These are phyloP conservation scores for Aspergillus sp. DNA, from an alignment of 2,329 filamentous ascomycete genomes.

Conservation along the genomic window DNA sequence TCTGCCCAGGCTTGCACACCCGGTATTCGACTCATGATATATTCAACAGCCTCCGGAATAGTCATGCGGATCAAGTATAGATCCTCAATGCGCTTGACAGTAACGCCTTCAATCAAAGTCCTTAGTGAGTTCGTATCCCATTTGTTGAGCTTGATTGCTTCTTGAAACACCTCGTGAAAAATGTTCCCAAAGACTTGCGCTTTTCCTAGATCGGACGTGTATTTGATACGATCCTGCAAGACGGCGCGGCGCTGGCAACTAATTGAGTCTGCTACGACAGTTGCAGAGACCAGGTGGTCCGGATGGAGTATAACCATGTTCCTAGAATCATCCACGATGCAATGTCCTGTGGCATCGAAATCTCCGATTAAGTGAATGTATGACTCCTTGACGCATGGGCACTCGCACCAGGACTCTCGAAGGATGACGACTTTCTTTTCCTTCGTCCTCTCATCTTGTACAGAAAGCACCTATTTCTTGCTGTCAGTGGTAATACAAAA, in stretches of 20 bases:
- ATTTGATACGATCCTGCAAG: slow-evolving; percentile 91
- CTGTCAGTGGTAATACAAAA: slow-evolving; percentile 22
- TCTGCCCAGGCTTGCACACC: slow-evolving; percentile 82
- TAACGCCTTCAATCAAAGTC: slow-evolving; percentile 65
- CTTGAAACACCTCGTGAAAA: slow-evolving; percentile 93
- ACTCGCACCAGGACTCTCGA: slow-evolving; percentile 84
- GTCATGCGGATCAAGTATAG: slow-evolving; percentile 84
- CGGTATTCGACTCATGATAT: slow-evolving; percentile 79
- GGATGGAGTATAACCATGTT: slow-evolving; percentile 92
- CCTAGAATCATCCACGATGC: slow-evolving; percentile 78
- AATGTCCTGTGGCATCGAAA: slow-evolving; percentile 70
- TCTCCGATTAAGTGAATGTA: slow-evolving; percentile 85
- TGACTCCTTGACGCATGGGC: slow-evolving; percentile 70
- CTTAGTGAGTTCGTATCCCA: slow-evolving; percentile 74
- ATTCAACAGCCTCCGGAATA: slow-evolving; percentile 70
- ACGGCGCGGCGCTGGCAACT: slow-evolving; percentile 87
- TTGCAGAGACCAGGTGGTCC: slow-evolving; percentile 92
- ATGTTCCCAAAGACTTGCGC: slow-evolving; percentile 90
- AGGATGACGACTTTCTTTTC: slow-evolving; percentile 69
- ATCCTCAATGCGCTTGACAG: slow-evolving; percentile 81
- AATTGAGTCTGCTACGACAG: slow-evolving; percentile 95
- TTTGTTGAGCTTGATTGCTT: slow-evolving; percentile 76
- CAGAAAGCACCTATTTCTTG: slow-evolving; percentile 67
- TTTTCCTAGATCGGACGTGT: slow-evolving; percentile 75
- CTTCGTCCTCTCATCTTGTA: slow-evolving; percentile 74